These are phyloP conservation scores for Suillus spraguei DNA, from an alignment of 768 basidiomycete genomes.

Conservation along the genomic window DNA sequence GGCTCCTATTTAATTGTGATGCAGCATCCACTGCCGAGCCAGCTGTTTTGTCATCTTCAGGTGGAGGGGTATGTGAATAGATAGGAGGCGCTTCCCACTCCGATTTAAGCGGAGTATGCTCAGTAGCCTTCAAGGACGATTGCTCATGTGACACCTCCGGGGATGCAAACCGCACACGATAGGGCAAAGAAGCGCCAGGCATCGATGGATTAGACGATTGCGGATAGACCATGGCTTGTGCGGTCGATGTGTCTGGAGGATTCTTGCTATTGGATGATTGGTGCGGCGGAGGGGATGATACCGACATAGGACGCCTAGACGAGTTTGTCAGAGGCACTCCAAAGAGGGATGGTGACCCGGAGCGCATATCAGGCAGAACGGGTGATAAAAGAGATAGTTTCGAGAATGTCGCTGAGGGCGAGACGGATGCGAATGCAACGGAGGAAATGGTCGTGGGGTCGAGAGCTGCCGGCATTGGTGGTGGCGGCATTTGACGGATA, in stretches of 20 bases:
- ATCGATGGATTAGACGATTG: neutral
- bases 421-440: conserved; percentile 30
- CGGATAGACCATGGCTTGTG: neutral
- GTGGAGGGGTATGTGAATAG: neutral
- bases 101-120: neutral
- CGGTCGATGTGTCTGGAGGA: neutral
- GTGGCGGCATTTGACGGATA: conserved; percentile 49
- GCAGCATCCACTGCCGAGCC: neutral
- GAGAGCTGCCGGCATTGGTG: conserved; percentile 47
- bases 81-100: neutral
- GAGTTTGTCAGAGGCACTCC: conserved; percentile 15
- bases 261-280: conserved; percentile 23
- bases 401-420: conserved; percentile 53
- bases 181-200: conserved; percentile 4
- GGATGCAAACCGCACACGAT: conserved; percentile 34
- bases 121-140: conserved; percentile 13
- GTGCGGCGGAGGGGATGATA: conserved; percentile 18
- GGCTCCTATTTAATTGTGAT: neutral
- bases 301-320: conserved; percentile 13
- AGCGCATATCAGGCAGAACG: conserved; percentile 17
- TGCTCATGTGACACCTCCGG: conserved; percentile 28
- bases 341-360: conserved; percentile 9
- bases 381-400: conserved; percentile 51
- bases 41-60: neutral
- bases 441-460: conserved; percentile 43